Percentiles rank a stretch among this genome's conserved stretches.
phyloP scores from a whole-genome alignment of 106 monocot species.

The Hemerocallis citrina region DNA sequence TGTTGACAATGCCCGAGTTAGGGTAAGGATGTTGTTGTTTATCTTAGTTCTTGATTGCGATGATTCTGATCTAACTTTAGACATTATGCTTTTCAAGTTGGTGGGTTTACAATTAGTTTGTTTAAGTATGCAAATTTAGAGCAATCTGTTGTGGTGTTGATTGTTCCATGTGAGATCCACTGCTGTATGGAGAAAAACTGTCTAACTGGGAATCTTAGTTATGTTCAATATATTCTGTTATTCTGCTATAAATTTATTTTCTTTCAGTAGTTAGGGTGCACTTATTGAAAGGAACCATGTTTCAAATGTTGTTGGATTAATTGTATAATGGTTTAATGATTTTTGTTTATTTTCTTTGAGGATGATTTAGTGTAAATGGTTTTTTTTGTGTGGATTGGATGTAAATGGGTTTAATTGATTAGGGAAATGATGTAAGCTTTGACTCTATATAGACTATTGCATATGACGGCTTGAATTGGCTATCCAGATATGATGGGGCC shows the following conservation, averaged over 20 bases:
- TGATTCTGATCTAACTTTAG: no score
- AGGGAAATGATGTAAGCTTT: neutral
- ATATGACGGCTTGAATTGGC: neutral
- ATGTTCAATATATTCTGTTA: neutral
- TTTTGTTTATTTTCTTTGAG: no score
- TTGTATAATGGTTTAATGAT: neutral
- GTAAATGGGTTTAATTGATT: neutral
- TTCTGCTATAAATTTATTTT: neutral
- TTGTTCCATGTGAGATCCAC: neutral
- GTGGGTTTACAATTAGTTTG: no score
- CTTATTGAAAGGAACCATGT: no score
- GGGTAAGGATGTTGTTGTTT: conserved; percentile 8
- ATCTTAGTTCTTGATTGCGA: no score
- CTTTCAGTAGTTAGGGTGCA: neutral
- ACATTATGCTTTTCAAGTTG: no score
- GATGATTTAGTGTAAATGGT: no score
- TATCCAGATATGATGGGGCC: neutral
- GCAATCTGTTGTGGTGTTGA: neutral
- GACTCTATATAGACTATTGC: neutral
- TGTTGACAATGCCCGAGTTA: conserved; percentile 18
- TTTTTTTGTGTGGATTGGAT: no score
- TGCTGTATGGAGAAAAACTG: neutral
- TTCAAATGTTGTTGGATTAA: neutral
- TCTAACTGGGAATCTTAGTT: neutral
- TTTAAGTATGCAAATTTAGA: no score